These are phyloP conservation scores for Laetiporus sulphureus DNA, from an alignment of 1,284 basidiomycete species.

Conservation along the genomic window DNA sequence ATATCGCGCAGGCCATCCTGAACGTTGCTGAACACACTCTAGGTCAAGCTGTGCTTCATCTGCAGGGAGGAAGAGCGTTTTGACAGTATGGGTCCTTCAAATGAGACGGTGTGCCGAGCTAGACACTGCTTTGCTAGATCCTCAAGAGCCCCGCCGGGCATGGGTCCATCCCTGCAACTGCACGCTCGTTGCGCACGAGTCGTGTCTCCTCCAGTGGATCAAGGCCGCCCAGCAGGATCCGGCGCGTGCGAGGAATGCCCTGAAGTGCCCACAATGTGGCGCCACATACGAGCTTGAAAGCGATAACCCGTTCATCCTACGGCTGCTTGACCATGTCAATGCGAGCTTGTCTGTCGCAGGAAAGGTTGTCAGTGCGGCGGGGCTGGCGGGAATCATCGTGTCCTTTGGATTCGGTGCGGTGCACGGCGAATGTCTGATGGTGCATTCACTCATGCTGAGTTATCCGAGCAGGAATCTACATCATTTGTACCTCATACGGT, in stretches of 20 bases:
- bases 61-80: constrained; percentile 65
- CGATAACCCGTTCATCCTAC: constrained; percentile 35
- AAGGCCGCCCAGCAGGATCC: constrained; percentile 52
- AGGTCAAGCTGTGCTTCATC: constrained; percentile 75
- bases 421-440: not conserved
- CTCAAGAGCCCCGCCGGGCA: constrained; percentile 37
- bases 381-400: constrained; percentile 36
- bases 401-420: constrained; percentile 35
- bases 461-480: constrained; percentile 46
- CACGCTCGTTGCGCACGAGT: constrained; percentile 72
- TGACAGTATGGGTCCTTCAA: constrained; percentile 35
- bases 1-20: not conserved
- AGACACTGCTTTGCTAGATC: constrained; percentile 26
- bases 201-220: constrained; percentile 74
- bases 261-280: constrained; percentile 76
- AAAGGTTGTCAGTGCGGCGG: constrained; percentile 30
- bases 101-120: not conserved
- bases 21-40: not conserved
- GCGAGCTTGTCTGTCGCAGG: not conserved
- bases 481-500: constrained; percentile 61
- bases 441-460: not conserved
- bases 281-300: constrained; percentile 49
- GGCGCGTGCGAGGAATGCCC: constrained; percentile 47
- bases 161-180: constrained; percentile 80
- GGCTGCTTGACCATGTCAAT: constrained; percentile 39